Conservation (phyloP, 331 rosid species). For the Saraca asoca region DNA sequence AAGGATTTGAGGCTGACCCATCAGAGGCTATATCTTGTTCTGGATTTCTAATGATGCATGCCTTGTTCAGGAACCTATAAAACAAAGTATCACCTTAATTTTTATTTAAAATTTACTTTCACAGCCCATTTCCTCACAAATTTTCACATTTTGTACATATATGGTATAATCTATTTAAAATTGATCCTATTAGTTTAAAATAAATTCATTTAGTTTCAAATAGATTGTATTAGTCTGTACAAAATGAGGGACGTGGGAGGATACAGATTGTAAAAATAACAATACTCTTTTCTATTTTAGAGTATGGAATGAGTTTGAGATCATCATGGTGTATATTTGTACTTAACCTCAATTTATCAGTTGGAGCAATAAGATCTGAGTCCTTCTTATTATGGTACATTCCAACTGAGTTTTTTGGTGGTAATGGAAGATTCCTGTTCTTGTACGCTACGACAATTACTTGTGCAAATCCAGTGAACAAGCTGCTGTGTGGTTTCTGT, state of each 20-base stretch:
- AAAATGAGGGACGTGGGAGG: too few relatives aligned
- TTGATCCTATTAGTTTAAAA: too few relatives aligned
- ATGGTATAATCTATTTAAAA: too few relatives aligned
- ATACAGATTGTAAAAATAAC: too few relatives aligned
- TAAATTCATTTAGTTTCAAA: too few relatives aligned
- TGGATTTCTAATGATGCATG: slow-evolving; percentile 51
- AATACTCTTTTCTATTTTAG: too few relatives aligned
- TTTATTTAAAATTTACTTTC: too few relatives aligned
- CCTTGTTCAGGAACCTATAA: slow-evolving; percentile 61
- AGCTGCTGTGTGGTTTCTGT: slow-evolving; percentile 48
- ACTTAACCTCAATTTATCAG: slow-evolving; percentile 58
- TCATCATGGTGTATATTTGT: background rate
- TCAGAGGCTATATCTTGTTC: slow-evolving; percentile 47
- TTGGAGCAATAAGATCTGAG: slow-evolving; percentile 50
- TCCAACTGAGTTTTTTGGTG: slow-evolving; percentile 29
- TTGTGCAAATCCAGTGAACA: slow-evolving; percentile 54
- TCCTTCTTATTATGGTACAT: slow-evolving; percentile 45
- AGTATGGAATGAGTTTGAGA: background rate
- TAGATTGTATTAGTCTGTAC: too few relatives aligned
- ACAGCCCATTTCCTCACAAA: too few relatives aligned
- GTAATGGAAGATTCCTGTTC: slow-evolving; percentile 50
- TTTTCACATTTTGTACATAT: too few relatives aligned
- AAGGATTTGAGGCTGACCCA: slow-evolving; percentile 55
- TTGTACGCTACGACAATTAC: slow-evolving; percentile 55
- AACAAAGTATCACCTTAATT: background rate